phyloP scores from a whole-genome alignment of 495 filamentous ascomycete genomes.

The Extremus antarcticus region DNA sequence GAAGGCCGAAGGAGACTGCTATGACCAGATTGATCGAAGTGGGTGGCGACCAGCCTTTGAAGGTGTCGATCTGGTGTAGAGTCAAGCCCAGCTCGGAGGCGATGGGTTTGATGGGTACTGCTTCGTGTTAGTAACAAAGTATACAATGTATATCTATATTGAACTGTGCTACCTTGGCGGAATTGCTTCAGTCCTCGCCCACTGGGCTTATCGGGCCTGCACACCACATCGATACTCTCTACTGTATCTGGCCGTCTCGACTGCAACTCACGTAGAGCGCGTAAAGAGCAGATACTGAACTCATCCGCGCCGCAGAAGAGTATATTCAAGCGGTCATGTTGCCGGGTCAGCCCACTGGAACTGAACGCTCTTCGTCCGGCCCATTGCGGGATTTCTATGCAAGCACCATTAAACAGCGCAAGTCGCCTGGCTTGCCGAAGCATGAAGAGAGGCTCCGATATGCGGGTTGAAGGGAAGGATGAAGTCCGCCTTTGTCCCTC shows the following conservation, averaged over 20 bases:
- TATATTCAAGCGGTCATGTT: conserved; percentile 62
- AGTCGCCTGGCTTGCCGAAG: not conserved
- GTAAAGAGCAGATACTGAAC: conserved; percentile 74
- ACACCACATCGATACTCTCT: conserved; percentile 77
- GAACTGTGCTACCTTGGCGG: conserved; percentile 50
- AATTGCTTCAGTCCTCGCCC: conserved; percentile 64
- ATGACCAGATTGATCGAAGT: conserved; percentile 68
- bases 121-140: not conserved
- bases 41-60: conserved; percentile 71
- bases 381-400: not conserved
- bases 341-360: conserved; percentile 6
- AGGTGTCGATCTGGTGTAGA: conserved; percentile 66
- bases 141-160: not conserved
- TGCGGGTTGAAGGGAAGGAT: not conserved
- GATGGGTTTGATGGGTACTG: conserved; percentile 64
- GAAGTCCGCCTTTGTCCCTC: not conserved
- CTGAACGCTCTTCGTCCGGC: not conserved
- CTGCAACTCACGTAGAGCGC: conserved; percentile 52
- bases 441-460: not conserved
- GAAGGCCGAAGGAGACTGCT: conserved; percentile 90
- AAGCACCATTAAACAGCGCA: not conserved
- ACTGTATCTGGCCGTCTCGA: conserved; percentile 43
- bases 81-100: conserved; percentile 52
- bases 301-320: conserved; percentile 93
- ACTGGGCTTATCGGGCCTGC: conserved; percentile 59